Evolutionary conservation across 176 grass and related monocot species (phyloP).

Genomic region (Musa itinerans): DNA sequence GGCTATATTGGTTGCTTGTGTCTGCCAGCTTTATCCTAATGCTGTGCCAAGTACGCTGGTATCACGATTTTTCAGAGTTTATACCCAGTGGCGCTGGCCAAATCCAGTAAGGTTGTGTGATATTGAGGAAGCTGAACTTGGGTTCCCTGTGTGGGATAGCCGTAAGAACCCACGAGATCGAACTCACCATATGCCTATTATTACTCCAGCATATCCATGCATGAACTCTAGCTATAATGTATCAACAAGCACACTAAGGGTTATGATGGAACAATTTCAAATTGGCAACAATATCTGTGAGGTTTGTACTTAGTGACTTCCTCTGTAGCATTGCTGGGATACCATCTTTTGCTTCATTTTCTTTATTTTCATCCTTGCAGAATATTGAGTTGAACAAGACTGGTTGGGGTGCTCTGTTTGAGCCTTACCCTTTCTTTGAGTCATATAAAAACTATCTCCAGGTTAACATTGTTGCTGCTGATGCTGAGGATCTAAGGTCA

Average conservation of each 20-base stretch:
- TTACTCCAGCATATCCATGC: slow-evolving; percentile 93
- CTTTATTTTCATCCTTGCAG: slow-evolving; percentile 30
- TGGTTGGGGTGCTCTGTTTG: slow-evolving; percentile 65
- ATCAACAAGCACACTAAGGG: slow-evolving; percentile 76
- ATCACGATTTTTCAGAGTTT: slow-evolving; percentile 83
- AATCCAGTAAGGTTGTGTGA: slow-evolving; percentile 87
- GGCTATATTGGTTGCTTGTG: slow-evolving; percentile 73
- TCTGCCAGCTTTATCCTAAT: slow-evolving; percentile 96
- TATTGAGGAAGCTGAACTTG: slow-evolving; percentile 80
- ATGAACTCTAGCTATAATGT: slow-evolving; percentile 99
- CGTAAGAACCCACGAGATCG: slow-evolving; percentile 78
- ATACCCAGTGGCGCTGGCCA: slow-evolving; percentile 85
- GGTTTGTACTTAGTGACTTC: slow-evolving; percentile 28
- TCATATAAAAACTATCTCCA: slow-evolving; percentile 95
- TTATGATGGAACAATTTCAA: slow-evolving; percentile 88
- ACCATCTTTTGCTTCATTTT: background rate
- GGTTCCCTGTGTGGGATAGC: slow-evolving; percentile 90
- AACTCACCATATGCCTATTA: slow-evolving; percentile 91
- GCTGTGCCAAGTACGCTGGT: slow-evolving; percentile 94
- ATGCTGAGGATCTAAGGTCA: slow-evolving; percentile 78
- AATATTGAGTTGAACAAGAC: slow-evolving; percentile 86
- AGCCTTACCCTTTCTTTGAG: slow-evolving; percentile 80
- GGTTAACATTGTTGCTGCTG: slow-evolving; percentile 68
- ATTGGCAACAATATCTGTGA: slow-evolving; percentile 77
- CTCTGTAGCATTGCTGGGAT: background rate